These are phyloP conservation scores for Biscogniauxia sp. DNA, from an alignment of 2,329 filamentous ascomycete species.

Conservation along the genomic window DNA sequence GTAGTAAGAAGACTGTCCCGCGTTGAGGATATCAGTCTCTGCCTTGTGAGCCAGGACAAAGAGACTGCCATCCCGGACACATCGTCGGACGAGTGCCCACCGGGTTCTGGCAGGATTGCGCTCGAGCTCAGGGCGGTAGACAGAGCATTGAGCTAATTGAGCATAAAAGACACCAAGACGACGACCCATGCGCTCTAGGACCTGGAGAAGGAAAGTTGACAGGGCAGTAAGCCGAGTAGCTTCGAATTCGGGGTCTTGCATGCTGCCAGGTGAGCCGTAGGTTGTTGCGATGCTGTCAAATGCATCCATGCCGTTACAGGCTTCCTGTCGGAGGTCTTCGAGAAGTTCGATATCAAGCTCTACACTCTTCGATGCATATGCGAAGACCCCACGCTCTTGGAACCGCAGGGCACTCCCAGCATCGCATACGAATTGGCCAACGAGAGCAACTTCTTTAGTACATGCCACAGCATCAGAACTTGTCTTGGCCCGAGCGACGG, in stretches of 20 bases:
- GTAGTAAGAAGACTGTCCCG: conserved; percentile 26
- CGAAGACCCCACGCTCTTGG: conserved; percentile 50
- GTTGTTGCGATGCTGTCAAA: conserved; percentile 42
- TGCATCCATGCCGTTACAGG: conserved; percentile 54
- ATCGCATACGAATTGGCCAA: conserved; percentile 49
- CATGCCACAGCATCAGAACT: conserved; percentile 44
- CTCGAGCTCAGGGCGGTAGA: conserved; percentile 52
- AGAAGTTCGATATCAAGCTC: conserved; percentile 52
- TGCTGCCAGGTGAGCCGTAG: conserved; percentile 9
- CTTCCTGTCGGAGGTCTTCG: conserved; percentile 52
- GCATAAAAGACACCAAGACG: conserved; percentile 51
- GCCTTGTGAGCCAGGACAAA: conserved; percentile 45
- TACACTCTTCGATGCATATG: conserved; percentile 48
- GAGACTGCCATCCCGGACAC: conserved; percentile 49
- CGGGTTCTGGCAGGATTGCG: conserved; percentile 50
- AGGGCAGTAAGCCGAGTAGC: conserved; percentile 38
- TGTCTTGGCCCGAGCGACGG: conserved; percentile 42
- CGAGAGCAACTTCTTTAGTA: conserved; percentile 47
- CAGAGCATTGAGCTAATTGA: conserved; percentile 46
- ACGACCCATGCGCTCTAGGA: conserved; percentile 52
- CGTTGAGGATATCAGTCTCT: conserved; percentile 25
- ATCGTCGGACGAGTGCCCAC: conserved; percentile 49
- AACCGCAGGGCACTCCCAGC: conserved; percentile 43
- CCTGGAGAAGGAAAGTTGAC: conserved; percentile 48
- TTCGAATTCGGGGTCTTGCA: conserved; percentile 38